Percentiles rank a stretch among this genome's conserved stretches.
Evolutionary conservation across 2,329 filamentous ascomycete genomes (phyloP).

Genomic region (Hirsutella rhossiliensis): DNA sequence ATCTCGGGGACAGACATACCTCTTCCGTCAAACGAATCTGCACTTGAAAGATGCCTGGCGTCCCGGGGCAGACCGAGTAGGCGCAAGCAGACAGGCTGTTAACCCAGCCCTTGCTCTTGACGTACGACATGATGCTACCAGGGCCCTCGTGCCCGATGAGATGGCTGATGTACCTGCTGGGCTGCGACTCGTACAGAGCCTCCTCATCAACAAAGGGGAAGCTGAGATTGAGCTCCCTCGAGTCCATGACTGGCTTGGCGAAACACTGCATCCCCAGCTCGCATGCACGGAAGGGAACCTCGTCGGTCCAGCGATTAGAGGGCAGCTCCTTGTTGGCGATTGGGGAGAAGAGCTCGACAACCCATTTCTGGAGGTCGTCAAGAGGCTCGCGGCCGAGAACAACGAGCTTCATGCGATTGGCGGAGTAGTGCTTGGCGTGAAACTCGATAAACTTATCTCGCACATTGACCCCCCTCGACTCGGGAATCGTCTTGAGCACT

Average conservation of each 20-base stretch:
- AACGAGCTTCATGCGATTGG: slow-evolving; percentile 87
- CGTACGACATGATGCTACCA: slow-evolving; percentile 79
- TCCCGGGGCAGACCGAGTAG: slow-evolving; percentile 64
- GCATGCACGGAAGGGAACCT: slow-evolving; percentile 34
- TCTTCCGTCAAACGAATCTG: slow-evolving; percentile 74
- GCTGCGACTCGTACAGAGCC: slow-evolving; percentile 64
- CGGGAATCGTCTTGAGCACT: slow-evolving; percentile 71
- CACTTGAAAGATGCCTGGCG: slow-evolving; percentile 66
- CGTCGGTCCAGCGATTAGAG: slow-evolving; percentile 41
- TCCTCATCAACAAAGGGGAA: slow-evolving; percentile 86
- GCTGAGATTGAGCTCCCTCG: slow-evolving; percentile 62
- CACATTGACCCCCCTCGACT: slow-evolving; percentile 70
- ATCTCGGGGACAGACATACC: slow-evolving; percentile 26
- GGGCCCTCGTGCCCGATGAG: slow-evolving; percentile 87
- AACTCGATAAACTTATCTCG: slow-evolving; percentile 89
- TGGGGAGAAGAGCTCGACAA: slow-evolving; percentile 67
- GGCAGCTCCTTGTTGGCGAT: slow-evolving; percentile 73
- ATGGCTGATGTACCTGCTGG: slow-evolving; percentile 76
- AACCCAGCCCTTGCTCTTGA: slow-evolving; percentile 85
- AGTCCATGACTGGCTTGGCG: slow-evolving; percentile 86
- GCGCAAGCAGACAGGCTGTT: slow-evolving; percentile 71
- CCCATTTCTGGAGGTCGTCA: slow-evolving; percentile 75
- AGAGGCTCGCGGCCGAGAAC: slow-evolving; percentile 72
- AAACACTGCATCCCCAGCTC: slow-evolving; percentile 60
- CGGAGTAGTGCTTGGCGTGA: slow-evolving; percentile 79